A percentile compares a stretch with the other conserved stretches of the same genome.
Conservation (phyloP, 164 flowering plant species). For the Platanus orientalis region DNA sequence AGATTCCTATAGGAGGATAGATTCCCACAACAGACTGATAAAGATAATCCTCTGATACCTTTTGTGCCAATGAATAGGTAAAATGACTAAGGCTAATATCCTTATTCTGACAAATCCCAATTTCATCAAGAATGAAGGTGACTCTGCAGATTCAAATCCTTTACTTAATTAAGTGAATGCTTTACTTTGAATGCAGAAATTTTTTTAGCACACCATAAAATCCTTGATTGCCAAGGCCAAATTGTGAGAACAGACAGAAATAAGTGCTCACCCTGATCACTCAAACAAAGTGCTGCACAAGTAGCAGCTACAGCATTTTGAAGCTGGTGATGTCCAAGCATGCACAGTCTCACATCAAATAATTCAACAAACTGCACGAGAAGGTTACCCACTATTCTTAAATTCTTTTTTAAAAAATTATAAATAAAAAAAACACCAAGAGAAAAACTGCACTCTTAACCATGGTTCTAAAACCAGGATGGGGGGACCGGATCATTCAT, state of each 20-base stretch:
- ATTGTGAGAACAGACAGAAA: not conserved
- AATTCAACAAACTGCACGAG: constrained; percentile 57
- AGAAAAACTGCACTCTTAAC: no score
- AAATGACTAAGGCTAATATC: not conserved
- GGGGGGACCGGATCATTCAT: no score
- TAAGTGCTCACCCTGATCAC: constrained; percentile 47
- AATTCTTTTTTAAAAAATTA: not conserved
- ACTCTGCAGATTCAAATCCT: no score
- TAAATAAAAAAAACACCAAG: no score
- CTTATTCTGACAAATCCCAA: no score
- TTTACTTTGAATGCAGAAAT: not conserved
- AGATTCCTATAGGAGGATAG: no score
- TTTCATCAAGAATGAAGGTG: no score
- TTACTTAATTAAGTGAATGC: not conserved
- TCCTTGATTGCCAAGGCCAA: not conserved
- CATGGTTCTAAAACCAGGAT: no score
- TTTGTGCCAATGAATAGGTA: not conserved
- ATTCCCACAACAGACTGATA: no score
- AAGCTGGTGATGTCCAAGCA: constrained; percentile 91
- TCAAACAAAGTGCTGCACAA: constrained; percentile 73
- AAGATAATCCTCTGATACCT: not conserved
- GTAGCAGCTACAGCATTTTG: constrained; percentile 87
- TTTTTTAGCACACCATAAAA: not conserved
- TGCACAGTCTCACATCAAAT: constrained; percentile 42
- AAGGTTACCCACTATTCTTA: not conserved